Base-by-base conservation (phyloP, 352 stramenopile genomes). In the Phytopythium delawarense region DNA sequence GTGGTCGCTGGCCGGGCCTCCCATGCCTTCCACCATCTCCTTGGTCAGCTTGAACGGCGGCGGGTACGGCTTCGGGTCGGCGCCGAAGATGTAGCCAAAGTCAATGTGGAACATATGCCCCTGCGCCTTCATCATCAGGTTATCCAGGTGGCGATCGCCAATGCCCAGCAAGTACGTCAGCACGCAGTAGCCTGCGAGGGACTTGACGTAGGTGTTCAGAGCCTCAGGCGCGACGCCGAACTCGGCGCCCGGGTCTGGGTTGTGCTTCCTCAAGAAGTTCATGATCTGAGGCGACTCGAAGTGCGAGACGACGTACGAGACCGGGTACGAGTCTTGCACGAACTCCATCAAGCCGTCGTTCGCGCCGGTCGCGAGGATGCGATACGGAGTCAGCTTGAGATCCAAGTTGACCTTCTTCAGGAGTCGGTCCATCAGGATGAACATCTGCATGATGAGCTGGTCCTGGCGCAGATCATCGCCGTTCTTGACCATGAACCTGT, bases 371-470 rank as follows among this genome's bases (percentile, higher is more conserved):
- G 89, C 87, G 12, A 97, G 74, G 56, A 97, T 93, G 11, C 87
- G 80, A 71, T 99, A 99, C 21, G 97, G 96, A 2, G 91, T 98
- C 39, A 99, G 78, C 66, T 97, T 89, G 20, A 99, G 78, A 69
- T 99, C 97, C 49, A 99, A 67, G 59, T 99, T 99, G 21, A 98
- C 96, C 45, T 98, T 94, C 78, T 99, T 99, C 40, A 99, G 79
- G 35, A 99, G 73, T 8, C 96, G 86, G 71, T 99, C 98, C 97
- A 99, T 99, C 32, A 99, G 78, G 57, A 98, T 97, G 61, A 99
- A 98, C 92, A 99, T 98, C 81, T 99, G 98, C 71, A 99, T 99
- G 57, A 99, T 97, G 56, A 99, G 82, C 76, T 99, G 98, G 78
- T 99, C 98, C 80, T 99, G 98, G 9, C 98, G 85, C 50, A 99